Conservation (phyloP, 1,284 basidiomycete species). For the Acaromyces ingoldii region DNA sequence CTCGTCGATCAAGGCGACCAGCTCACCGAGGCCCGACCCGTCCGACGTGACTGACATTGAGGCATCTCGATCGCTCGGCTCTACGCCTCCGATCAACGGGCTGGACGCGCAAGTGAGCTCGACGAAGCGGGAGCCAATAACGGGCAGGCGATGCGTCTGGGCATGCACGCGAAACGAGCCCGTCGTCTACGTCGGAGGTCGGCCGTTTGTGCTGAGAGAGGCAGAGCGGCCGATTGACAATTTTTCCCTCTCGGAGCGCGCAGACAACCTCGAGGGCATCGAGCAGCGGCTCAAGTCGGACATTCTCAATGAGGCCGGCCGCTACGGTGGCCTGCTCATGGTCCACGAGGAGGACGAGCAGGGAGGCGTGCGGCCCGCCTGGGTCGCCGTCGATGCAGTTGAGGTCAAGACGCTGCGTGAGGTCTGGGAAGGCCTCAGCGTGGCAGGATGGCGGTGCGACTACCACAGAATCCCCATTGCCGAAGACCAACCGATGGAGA, state of each 20-base stretch:
- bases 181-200: constrained; percentile 87
- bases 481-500: constrained; percentile 46
- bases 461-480: constrained; percentile 79
- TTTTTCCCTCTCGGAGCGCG: constrained; percentile 78
- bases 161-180: constrained; percentile 62
- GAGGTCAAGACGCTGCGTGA: constrained; percentile 85
- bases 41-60: neutral
- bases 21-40: neutral
- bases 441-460: constrained; percentile 61
- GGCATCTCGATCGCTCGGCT: neutral
- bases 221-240: constrained; percentile 75
- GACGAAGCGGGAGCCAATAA: neutral
- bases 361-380: constrained; percentile 71
- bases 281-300: constrained; percentile 80
- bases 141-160: constrained; percentile 52
- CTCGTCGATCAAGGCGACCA: no score
- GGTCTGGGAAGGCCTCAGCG: constrained; percentile 82
- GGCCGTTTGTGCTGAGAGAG: constrained; percentile 94
- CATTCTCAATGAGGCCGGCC: constrained; percentile 80
- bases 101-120: neutral
- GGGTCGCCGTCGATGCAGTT: constrained; percentile 81
- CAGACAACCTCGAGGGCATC: constrained; percentile 91
- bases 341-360: constrained; percentile 69
- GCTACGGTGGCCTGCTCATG: constrained; percentile 82
- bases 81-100: no score